phyloP scores from a whole-genome alignment of 2,329 filamentous ascomycete genomes.

The Harringtonia aguacate region DNA sequence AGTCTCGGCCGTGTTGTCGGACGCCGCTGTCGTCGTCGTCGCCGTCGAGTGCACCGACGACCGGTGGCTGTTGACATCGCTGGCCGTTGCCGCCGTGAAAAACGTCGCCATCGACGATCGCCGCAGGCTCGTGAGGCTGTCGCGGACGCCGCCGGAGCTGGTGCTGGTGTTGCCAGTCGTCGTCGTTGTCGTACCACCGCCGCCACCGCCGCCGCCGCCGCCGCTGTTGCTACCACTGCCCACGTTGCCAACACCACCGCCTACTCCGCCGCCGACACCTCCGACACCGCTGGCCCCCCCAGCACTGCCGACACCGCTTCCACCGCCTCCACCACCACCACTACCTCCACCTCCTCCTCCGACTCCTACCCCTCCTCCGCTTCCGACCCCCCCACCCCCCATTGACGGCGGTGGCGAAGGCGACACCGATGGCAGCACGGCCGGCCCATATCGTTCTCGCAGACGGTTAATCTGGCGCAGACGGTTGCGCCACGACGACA shows the following conservation, averaged over 20 bases:
- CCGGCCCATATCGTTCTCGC: conserved; percentile 54
- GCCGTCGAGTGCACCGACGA: conserved; percentile 46
- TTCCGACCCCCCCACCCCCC: not conserved
- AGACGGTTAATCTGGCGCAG: conserved; percentile 76
- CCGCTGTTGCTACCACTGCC: conserved; percentile 3
- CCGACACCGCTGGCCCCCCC: not conserved
- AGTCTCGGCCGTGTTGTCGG: conserved; percentile 44
- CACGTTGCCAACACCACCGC: not conserved
- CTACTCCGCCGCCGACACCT: conserved; percentile 11
- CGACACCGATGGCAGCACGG: conserved; percentile 16
- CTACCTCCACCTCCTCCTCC: not conserved
- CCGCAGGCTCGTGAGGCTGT: conserved; percentile 50
- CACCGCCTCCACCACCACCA: no score
- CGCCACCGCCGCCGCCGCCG: conserved; percentile 11
- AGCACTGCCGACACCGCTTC: not conserved
- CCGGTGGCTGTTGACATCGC: conserved; percentile 34
- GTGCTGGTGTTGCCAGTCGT: conserved; percentile 1
- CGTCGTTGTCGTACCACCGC: conserved; percentile 3
- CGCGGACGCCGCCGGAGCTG: conserved; percentile 38
- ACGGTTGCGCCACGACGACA: conserved; percentile 82
- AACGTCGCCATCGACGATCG: conserved; percentile 57
- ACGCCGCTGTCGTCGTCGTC: conserved; percentile 22
- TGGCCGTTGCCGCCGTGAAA: conserved; percentile 39
- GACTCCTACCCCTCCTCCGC: not conserved
- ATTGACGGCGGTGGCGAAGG: conserved; percentile 18